phyloP scores from a whole-genome alignment of 106 monocot genomes.

The Narthecium ossifragum region DNA sequence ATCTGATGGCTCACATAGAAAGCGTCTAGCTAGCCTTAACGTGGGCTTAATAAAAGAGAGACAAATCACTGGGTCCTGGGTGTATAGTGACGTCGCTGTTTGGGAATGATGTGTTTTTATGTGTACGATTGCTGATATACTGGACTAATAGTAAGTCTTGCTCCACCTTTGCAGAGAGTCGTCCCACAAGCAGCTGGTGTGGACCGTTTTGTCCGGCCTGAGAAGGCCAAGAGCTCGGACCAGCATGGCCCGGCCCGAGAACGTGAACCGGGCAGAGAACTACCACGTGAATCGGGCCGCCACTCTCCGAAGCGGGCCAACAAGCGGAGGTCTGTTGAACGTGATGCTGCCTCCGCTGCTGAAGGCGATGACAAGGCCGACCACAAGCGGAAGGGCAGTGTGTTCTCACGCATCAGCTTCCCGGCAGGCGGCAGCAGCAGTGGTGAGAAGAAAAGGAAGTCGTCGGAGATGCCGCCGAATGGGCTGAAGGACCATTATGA shows the following conservation, averaged over 20 bases:
- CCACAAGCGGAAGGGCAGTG: conserved; percentile 55
- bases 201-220: conserved; percentile 13
- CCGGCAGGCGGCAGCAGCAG: conserved; percentile 14
- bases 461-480: conserved; percentile 19
- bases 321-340: conserved; percentile 18
- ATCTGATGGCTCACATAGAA: too few species aligned
- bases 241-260: background rate
- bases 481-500: conserved; percentile 40
- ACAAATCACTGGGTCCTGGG: too few species aligned
- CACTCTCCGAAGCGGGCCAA: conserved; percentile 7
- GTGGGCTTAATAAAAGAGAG: too few species aligned
- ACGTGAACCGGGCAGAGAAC: background rate
- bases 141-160: too few species aligned
- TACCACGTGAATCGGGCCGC: conserved; percentile 10
- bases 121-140: too few species aligned
- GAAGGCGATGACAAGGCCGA: conserved; percentile 5
- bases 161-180: conserved; percentile 22
- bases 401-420: conserved; percentile 76
- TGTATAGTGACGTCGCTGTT: too few species aligned
- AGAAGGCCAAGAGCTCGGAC: background rate
- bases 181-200: conserved; percentile 10
- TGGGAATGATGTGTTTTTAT: too few species aligned
- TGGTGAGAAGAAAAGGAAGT: conserved; percentile 24
- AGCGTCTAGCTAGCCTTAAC: too few species aligned
- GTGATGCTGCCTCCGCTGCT: conserved; percentile 1